phyloP scores from a whole-genome alignment of 2,329 filamentous ascomycete genomes.

The Neospermospora avenae region DNA sequence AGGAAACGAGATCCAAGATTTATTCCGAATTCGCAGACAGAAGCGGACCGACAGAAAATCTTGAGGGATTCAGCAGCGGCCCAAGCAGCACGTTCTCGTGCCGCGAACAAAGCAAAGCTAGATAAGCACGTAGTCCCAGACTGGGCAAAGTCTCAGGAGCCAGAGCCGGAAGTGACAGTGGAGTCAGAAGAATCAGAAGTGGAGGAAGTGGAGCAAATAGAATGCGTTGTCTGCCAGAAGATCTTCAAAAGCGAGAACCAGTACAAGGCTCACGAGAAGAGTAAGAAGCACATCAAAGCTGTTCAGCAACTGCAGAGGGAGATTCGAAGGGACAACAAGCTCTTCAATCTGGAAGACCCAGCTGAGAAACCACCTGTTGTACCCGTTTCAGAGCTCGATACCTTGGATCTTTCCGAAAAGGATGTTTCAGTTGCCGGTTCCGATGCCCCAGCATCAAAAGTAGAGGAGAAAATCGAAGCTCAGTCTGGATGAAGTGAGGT shows the following conservation, averaged over 20 bases:
- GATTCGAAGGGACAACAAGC: constrained; percentile 76
- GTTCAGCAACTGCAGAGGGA: constrained; percentile 75
- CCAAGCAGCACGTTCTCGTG: constrained; percentile 79
- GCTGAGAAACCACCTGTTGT: constrained; percentile 1
- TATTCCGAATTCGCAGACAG: constrained; percentile 70
- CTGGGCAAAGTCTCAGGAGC: constrained; percentile 66
- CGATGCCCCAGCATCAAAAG: background rate
- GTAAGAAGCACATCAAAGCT: constrained; percentile 92
- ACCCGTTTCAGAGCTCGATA: constrained; percentile 25
- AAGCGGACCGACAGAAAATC: constrained; percentile 74
- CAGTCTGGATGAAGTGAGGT: background rate
- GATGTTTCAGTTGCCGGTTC: background rate
- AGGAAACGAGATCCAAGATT: constrained; percentile 89
- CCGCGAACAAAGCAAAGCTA: constrained; percentile 74
- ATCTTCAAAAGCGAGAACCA: constrained; percentile 90
- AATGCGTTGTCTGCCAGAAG: constrained; percentile 76
- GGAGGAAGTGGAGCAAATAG: constrained; percentile 58
- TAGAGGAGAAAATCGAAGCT: background rate
- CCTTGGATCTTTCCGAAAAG: constrained; percentile 16
- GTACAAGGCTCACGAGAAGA: constrained; percentile 86
- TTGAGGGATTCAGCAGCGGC: constrained; percentile 76
- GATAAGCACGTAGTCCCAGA: constrained; percentile 63
- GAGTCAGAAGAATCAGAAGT: constrained; percentile 45
- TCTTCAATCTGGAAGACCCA: constrained; percentile 47
- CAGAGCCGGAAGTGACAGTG: constrained; percentile 53